Conservation (phyloP, 1,284 basidiomycete genomes). For the Ustilago lituana region DNA sequence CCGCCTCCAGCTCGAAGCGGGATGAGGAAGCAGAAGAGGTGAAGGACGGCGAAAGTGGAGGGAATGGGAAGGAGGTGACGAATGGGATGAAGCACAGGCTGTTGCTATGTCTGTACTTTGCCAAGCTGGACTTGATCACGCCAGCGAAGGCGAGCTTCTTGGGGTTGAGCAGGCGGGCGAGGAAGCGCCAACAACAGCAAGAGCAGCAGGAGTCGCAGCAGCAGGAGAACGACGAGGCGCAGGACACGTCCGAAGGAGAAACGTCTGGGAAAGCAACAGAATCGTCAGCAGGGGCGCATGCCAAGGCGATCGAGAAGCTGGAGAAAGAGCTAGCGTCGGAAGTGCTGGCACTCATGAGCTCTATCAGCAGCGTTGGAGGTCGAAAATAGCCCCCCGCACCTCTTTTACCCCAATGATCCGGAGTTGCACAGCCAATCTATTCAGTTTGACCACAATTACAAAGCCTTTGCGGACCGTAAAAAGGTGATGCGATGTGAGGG, state of each 20-base stretch:
- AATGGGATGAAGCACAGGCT: conserved; percentile 26
- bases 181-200: conserved; percentile 18
- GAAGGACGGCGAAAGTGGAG: background rate
- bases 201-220: conserved; percentile 1
- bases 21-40: conserved; percentile 5
- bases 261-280: too few relatives aligned
- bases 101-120: conserved; percentile 40
- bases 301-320: conserved; percentile 15
- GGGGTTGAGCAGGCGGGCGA: conserved; percentile 26
- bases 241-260: too few relatives aligned
- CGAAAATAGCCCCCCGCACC: conserved; percentile 27
- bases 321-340: conserved; percentile 21
- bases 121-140: conserved; percentile 39
- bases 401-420: background rate
- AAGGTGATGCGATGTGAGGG: too few relatives aligned
- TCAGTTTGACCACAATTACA: too few relatives aligned
- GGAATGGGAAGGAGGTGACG: conserved; percentile 11
- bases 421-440: too few relatives aligned
- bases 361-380: conserved; percentile 34
- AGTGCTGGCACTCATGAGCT: conserved; percentile 28
- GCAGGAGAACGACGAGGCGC: background rate
- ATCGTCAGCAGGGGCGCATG: background rate
- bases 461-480: too few relatives aligned
- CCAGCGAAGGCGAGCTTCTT: conserved; percentile 15
- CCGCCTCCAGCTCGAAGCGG: conserved; percentile 1